These are phyloP conservation scores for Simplicillium sp. DNA, from an alignment of 2,329 filamentous ascomycete species.

Conservation along the genomic window DNA sequence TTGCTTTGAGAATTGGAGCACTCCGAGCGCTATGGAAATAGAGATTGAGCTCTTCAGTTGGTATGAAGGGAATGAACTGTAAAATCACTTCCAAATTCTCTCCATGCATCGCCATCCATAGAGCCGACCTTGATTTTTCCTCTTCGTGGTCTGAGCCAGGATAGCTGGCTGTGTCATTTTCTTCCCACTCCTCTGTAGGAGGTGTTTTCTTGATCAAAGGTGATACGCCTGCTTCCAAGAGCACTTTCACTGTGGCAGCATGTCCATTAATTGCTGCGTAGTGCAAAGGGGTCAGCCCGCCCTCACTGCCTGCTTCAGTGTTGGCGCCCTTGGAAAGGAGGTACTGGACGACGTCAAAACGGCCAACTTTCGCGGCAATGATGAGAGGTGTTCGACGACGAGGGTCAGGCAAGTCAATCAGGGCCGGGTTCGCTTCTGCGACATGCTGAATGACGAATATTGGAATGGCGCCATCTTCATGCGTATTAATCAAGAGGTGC, in stretches of 20 bases:
- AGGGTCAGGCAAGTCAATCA: background rate
- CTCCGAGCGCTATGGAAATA: slow-evolving; percentile 9
- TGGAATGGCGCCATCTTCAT: background rate
- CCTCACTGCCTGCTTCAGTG: slow-evolving; percentile 4
- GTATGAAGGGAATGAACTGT: slow-evolving; percentile 1
- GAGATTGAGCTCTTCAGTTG: slow-evolving; percentile 1
- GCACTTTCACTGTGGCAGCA: slow-evolving; percentile 13
- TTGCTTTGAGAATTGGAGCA: slow-evolving; percentile 3
- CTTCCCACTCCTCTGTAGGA: slow-evolving; percentile 3
- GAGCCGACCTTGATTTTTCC: background rate
- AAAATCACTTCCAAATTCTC: background rate
- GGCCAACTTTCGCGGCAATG: background rate
- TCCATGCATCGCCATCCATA: background rate
- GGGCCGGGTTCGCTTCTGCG: background rate
- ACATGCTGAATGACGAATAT: slow-evolving; percentile 1
- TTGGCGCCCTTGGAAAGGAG: slow-evolving; percentile 1
- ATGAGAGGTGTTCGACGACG: background rate
- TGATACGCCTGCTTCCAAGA: slow-evolving; percentile 25
- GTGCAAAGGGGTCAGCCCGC: slow-evolving; percentile 24
- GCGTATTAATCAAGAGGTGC: background rate
- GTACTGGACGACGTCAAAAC: background rate
- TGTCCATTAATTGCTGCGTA: slow-evolving; percentile 21
- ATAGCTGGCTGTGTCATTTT: background rate
- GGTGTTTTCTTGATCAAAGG: slow-evolving; percentile 12
- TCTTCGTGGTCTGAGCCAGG: background rate